phyloP scores from a whole-genome alignment of 192 early-diverging fungal genomes.

The Gaertneriomyces sp. region DNA sequence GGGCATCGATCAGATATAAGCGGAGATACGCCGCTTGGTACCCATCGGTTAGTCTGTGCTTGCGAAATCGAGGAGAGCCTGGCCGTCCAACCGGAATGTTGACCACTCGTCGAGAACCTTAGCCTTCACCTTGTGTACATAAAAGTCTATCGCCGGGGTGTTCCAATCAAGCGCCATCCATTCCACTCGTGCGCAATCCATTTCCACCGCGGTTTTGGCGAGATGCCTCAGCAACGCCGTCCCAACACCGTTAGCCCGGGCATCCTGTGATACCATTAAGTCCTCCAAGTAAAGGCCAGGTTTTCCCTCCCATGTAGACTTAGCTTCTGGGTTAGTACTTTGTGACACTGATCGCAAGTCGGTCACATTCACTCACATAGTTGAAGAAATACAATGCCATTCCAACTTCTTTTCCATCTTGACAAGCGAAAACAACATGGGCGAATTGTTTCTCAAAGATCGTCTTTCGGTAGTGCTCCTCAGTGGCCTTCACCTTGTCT shows the following conservation, averaged over 20 bases:
- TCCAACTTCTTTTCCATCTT: slow-evolving; percentile 53
- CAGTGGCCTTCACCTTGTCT: slow-evolving; percentile 67
- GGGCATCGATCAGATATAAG: too few species aligned
- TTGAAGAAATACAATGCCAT: slow-evolving; percentile 85
- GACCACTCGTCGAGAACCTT: slow-evolving; percentile 70
- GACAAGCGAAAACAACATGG: slow-evolving; percentile 64
- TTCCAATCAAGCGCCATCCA: slow-evolving; percentile 86
- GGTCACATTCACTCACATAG: slow-evolving; percentile 42
- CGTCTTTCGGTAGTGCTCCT: slow-evolving; percentile 54
- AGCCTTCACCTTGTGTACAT: slow-evolving; percentile 64
- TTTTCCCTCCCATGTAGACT: slow-evolving; percentile 42
- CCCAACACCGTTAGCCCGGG: slow-evolving; percentile 66
- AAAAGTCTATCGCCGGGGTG: slow-evolving; percentile 74
- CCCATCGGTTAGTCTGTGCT: neutral
- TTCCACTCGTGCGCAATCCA: slow-evolving; percentile 72
- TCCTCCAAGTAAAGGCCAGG: slow-evolving; percentile 87
- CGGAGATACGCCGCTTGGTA: too few species aligned
- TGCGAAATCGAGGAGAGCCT: slow-evolving; percentile 53
- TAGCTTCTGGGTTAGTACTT: neutral
- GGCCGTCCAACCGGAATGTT: slow-evolving; percentile 64
- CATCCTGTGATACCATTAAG: slow-evolving; percentile 65
- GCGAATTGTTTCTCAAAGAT: slow-evolving; percentile 67
- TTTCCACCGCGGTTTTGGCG: slow-evolving; percentile 58
- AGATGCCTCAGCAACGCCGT: slow-evolving; percentile 63
- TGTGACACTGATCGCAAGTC: neutral